Percentiles rank a stretch among this genome's conserved stretches.
phyloP scores from a whole-genome alignment of 345 rosid genomes.

The Sisymbrium irio region DNA sequence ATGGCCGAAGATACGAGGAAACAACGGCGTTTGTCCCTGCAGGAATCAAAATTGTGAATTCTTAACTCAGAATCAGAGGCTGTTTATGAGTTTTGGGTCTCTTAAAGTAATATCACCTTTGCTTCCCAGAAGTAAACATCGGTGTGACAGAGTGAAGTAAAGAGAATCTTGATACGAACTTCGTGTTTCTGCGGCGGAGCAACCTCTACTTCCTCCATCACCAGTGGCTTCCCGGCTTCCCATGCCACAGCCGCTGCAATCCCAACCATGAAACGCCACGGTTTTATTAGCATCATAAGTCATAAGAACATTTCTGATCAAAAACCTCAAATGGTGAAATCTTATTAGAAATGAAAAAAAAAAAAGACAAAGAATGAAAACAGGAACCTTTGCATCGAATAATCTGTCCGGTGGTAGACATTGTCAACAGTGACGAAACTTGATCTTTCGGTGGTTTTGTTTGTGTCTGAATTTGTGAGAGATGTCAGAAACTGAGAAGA shows the following conservation, averaged over 20 bases:
- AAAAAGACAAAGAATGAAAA: too few relatives aligned
- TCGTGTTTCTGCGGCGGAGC: conserved; percentile 82
- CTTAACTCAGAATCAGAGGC: neutral
- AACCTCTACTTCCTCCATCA: conserved; percentile 80
- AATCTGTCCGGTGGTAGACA: conserved; percentile 55
- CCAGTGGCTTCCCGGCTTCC: conserved; percentile 92
- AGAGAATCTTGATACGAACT: conserved; percentile 79
- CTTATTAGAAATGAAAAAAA: neutral
- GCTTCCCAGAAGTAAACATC: conserved; percentile 98
- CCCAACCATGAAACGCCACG: neutral
- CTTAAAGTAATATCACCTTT: conserved; percentile 41
- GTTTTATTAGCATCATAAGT: neutral
- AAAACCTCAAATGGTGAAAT: neutral
- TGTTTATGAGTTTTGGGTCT: neutral
- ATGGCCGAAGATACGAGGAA: conserved; percentile 82
- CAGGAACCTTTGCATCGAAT: conserved; percentile 68
- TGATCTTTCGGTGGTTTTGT: neutral
- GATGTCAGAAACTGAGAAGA: neutral
- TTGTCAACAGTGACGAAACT: neutral
- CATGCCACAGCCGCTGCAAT: conserved; percentile 78
- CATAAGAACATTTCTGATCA: neutral
- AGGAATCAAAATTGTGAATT: neutral
- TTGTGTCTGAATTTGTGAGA: conserved; percentile 12
- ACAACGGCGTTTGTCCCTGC: conserved; percentile 73
- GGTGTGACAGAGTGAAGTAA: conserved; percentile 81